Conservation (phyloP, 768 basidiomycete species). For the Glaciozyma antarctica region DNA sequence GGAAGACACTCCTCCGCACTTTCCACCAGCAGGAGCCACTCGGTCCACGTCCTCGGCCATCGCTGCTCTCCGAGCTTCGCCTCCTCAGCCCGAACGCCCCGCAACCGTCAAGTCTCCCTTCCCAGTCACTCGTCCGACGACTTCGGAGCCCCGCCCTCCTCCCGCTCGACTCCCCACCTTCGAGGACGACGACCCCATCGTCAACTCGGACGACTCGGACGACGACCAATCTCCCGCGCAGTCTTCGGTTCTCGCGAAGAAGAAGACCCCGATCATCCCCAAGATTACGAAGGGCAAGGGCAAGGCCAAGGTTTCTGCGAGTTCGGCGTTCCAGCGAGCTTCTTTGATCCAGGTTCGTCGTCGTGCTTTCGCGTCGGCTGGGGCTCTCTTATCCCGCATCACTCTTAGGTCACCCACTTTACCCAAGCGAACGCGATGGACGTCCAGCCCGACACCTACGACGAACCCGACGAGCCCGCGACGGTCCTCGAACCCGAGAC, state of each 20-base stretch:
- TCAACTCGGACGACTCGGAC: neutral
- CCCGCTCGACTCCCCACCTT: neutral
- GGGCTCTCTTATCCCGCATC: too few relatives aligned
- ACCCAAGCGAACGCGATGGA: neutral
- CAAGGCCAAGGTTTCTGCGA: neutral
- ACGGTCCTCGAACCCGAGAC: neutral
- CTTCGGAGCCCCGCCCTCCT: neutral
- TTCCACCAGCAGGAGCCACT: too few relatives aligned
- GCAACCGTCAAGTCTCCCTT: neutral
- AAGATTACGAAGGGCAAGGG: neutral
- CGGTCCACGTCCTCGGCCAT: neutral
- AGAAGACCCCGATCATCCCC: neutral
- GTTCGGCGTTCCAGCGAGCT: neutral
- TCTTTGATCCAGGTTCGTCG: neutral
- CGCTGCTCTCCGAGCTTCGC: neutral
- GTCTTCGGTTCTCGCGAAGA: neutral
- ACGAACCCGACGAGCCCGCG: neutral
- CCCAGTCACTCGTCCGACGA: slow-evolving; percentile 6
- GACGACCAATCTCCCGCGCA: neutral
- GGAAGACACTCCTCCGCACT: too few relatives aligned
- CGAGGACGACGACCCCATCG: slow-evolving; percentile 5
- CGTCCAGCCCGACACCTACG: neutral
- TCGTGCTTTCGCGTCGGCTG: neutral
- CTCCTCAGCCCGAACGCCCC: neutral
- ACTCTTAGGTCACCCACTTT: neutral